Conservation (phyloP, 2,329 filamentous ascomycete genomes). For the Rutstroemia sydowiana region DNA sequence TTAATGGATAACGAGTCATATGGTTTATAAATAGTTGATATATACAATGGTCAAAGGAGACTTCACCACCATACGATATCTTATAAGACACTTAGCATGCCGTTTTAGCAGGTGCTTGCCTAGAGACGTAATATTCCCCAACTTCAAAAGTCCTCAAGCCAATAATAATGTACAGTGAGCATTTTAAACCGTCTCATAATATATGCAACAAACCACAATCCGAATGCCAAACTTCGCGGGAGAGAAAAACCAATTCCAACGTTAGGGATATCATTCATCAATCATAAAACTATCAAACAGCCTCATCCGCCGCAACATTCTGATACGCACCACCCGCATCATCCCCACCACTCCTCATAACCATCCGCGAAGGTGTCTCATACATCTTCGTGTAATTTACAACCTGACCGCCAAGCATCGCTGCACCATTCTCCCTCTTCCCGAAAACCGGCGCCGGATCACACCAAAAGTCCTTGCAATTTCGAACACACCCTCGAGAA, state of each 20-base stretch:
- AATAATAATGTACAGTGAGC: no score
- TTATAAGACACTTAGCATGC: no score
- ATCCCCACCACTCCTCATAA: constrained; percentile 16
- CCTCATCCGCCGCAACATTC: constrained; percentile 25
- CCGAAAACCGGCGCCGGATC: constrained; percentile 79
- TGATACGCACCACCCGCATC: constrained; percentile 22
- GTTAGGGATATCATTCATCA: background rate
- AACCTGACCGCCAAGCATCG: constrained; percentile 66
- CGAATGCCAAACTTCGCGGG: no score
- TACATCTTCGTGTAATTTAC: constrained; percentile 89
- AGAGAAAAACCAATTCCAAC: background rate
- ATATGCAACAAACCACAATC: no score
- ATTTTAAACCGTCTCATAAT: no score
- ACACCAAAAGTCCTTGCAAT: constrained; percentile 96
- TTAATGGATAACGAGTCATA: no score
- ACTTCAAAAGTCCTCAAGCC: no score
- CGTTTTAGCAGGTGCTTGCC: no score
- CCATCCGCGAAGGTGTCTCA: constrained; percentile 54
- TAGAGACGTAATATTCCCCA: no score
- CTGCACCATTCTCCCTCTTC: constrained; percentile 63
- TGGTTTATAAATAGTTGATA: no score
- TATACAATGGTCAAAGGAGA: no score
- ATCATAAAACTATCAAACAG: constrained; percentile 17
- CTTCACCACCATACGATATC: no score
- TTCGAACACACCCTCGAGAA: constrained; percentile 72